Evolutionary conservation across 2,329 filamentous ascomycete species (phyloP), one percentile per base, ranked within the genome.

Genomic region (Pseudocercospora macadamiae): DNA sequence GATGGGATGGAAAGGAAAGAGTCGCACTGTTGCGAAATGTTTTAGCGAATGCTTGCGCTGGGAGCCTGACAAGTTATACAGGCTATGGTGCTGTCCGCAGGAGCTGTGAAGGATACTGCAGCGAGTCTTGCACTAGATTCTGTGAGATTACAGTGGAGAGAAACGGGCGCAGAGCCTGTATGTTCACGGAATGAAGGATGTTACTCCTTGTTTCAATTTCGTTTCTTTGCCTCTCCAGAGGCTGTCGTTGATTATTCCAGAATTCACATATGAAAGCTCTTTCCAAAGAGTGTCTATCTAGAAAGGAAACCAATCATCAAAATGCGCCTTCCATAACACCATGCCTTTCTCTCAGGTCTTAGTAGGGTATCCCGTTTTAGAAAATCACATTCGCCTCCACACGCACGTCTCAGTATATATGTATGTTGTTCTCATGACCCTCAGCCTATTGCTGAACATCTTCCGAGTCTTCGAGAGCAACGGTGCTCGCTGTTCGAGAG

Each of bases 401-500:
- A n/a, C n/a, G n/a, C n/a, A n/a, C n/a, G n/a, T n/a, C n/a, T n/a
- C n/a, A n/a, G n/a, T n/a, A n/a, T n/a, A n/a, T n/a, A n/a, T n/a
- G n/a, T n/a, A n/a, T n/a, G n/a, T n/a, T n/a, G n/a, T n/a, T n/a
- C n/a, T n/a, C n/a, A n/a, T n/a, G n/a, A n/a, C n/a, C n/a, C n/a
- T n/a, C n/a, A n/a, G n/a, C n/a, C 28, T 32, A 7, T 21, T 53
- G 45, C 34, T 59, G 58, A 34, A 60, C 25, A 45, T 66, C 62
- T 45, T 63, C 63, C 2, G 60, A 55, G 9, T 64, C 59, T n/a
- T 65, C 62, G 32, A 66, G 62, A 10, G 53, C 51, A 37, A 59
- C 52, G 32, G 34, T 59, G 60, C 64, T 65, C n/a, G 59, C 59
- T 39, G 63, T 66, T 51, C 63, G 59, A 23, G 63, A 63, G 53